These are phyloP conservation scores for Gnetum montanum DNA, from an alignment of 75 land plant genomes.

Conservation along the genomic window DNA sequence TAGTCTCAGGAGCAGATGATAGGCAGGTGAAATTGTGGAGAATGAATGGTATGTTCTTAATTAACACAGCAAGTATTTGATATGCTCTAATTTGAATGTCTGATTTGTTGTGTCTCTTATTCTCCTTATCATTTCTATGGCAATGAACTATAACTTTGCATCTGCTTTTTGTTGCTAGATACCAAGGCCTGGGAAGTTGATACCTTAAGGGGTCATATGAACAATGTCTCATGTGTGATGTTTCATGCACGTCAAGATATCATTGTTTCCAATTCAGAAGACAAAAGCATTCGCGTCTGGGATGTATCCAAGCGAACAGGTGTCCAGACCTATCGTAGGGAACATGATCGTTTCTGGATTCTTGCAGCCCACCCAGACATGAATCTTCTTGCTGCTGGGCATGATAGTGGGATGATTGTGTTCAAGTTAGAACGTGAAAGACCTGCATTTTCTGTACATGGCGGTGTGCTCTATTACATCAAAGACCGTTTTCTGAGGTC, in stretches of 20 bases:
- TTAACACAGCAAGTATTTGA: too few relatives aligned
- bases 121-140: too few relatives aligned
- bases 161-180: constrained; percentile 37
- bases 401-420: constrained; percentile 63
- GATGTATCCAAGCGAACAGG: constrained; percentile 62
- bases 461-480: constrained; percentile 41
- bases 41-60: constrained; percentile 58
- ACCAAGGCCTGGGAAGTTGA: constrained; percentile 88
- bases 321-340: constrained; percentile 65
- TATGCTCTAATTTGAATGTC: too few relatives aligned
- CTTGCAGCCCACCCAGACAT: constrained; percentile 64
- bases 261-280: constrained; percentile 62
- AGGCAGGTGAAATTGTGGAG: constrained; percentile 77
- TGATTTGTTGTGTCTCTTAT: too few relatives aligned
- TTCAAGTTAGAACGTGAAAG: constrained; percentile 75
- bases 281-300: constrained; percentile 76
- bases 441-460: constrained; percentile 55
- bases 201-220: constrained; percentile 56
- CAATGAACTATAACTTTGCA: too few relatives aligned
- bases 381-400: constrained; percentile 69
- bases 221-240: constrained; percentile 57
- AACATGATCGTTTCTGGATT: constrained; percentile 76
- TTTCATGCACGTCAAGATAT: constrained; percentile 62
- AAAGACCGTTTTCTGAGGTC: constrained; percentile 57
- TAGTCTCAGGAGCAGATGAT: constrained; percentile 82